Percentiles rank a stretch among this genome's conserved stretches.
Evolutionary conservation across 192 early-diverging fungal species (phyloP).

Genomic region (Powellomyces hirtus): DNA sequence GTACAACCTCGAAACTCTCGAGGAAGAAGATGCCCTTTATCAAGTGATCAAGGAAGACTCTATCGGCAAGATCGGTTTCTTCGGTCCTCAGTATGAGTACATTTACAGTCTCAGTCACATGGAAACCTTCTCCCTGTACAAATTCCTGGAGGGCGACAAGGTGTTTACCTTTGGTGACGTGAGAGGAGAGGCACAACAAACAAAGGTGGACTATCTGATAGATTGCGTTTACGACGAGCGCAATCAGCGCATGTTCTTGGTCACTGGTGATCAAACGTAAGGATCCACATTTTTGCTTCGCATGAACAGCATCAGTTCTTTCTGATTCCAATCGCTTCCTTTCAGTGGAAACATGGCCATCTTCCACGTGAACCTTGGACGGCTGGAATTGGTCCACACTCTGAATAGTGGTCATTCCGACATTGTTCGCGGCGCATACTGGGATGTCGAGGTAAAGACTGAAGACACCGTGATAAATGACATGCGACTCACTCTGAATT

Average conservation of each 20-base stretch:
- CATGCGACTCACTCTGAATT: constrained; percentile 6
- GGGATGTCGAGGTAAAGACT: constrained; percentile 51
- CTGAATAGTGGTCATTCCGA: constrained; percentile 81
- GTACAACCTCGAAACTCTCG: constrained; percentile 66
- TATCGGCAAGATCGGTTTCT: constrained; percentile 83
- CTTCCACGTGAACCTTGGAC: constrained; percentile 75
- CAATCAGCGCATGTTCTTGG: constrained; percentile 71
- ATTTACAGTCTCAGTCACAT: constrained; percentile 85
- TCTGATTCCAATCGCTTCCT: neutral
- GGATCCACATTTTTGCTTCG: constrained; percentile 4
- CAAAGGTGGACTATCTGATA: constrained; percentile 75
- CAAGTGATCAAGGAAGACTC: constrained; percentile 81
- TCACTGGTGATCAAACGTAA: constrained; percentile 71
- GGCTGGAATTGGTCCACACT: constrained; percentile 73
- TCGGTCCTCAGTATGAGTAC: constrained; percentile 88
- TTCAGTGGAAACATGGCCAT: constrained; percentile 71
- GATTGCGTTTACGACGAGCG: constrained; percentile 74
- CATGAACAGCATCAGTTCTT: too few relatives aligned
- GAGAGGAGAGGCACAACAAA: constrained; percentile 42
- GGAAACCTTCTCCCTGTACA: constrained; percentile 86
- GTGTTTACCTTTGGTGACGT: constrained; percentile 76
- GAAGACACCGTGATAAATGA: neutral
- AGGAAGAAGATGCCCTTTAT: constrained; percentile 88
- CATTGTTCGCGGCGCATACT: constrained; percentile 76
- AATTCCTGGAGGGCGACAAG: constrained; percentile 44